Percentiles rank a stretch among this genome's conserved stretches.
Conservation (phyloP, 306 rosid genomes). For the Cotoneaster glaucophyllus region DNA sequence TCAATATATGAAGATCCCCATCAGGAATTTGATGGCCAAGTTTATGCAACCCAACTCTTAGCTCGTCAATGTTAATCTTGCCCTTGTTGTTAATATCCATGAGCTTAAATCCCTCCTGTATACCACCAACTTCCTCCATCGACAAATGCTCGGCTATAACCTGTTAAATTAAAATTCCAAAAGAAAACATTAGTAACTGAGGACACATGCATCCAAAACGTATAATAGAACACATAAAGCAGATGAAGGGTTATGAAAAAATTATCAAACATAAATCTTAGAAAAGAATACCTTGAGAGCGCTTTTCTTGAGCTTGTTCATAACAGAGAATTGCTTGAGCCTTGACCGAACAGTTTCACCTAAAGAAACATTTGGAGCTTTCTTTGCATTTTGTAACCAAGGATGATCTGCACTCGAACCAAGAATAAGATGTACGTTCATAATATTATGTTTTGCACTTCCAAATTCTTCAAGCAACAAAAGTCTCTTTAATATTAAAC, state of each 20-base stretch:
- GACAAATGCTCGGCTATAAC: slow-evolving; percentile 94
- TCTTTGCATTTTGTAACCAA: slow-evolving; percentile 85
- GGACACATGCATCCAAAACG: slow-evolving; percentile 1
- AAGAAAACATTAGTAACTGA: not conserved
- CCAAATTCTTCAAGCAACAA: not conserved
- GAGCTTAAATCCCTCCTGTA: slow-evolving; percentile 68
- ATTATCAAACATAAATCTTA: slow-evolving; percentile 3
- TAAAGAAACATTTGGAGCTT: slow-evolving; percentile 85
- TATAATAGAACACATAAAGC: not conserved
- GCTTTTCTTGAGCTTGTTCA: slow-evolving; percentile 98
- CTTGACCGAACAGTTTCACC: slow-evolving; percentile 95
- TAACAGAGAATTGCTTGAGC: slow-evolving; percentile 88
- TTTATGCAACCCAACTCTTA: slow-evolving; percentile 70
- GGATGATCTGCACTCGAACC: slow-evolving; percentile 78
- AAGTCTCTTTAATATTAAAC: not conserved
- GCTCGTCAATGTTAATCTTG: slow-evolving; percentile 73
- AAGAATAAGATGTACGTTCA: not conserved
- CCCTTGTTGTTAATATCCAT: slow-evolving; percentile 77
- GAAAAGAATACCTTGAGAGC: slow-evolving; percentile 76
- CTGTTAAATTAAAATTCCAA: slow-evolving; percentile 37
- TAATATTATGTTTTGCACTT: slow-evolving; percentile 3
- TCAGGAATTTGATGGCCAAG: slow-evolving; percentile 80
- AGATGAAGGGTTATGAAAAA: slow-evolving; percentile 4
- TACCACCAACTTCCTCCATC: slow-evolving; percentile 82
- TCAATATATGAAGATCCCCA: slow-evolving; percentile 62